These are phyloP conservation scores for Sutorius eximius DNA, from an alignment of 1,284 basidiomycete genomes.

Conservation along the genomic window DNA sequence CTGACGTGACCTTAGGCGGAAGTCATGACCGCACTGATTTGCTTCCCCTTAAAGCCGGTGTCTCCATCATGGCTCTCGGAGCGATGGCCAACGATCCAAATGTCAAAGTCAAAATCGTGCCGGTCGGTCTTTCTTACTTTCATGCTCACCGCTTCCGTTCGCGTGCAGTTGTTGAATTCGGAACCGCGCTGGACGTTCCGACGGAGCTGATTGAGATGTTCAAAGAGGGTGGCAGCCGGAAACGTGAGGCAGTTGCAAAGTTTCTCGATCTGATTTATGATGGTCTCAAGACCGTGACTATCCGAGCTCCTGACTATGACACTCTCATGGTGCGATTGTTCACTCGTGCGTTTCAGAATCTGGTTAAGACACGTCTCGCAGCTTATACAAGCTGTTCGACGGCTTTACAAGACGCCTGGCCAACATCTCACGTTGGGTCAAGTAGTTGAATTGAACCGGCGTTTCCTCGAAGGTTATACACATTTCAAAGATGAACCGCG, in stretches of 20 bases:
- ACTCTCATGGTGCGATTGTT: constrained; percentile 80
- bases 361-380: constrained; percentile 30
- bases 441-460: constrained; percentile 95
- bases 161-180: constrained; percentile 96
- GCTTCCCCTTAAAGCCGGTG: constrained; percentile 92
- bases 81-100: constrained; percentile 92
- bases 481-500: constrained; percentile 94
- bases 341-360: neutral
- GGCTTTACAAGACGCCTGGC: constrained; percentile 93
- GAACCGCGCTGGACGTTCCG: constrained; percentile 88
- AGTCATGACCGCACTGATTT: constrained; percentile 96
- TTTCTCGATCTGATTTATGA: constrained; percentile 94
- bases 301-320: constrained; percentile 96
- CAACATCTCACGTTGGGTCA: constrained; percentile 94
- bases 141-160: constrained; percentile 95
- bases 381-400: constrained; percentile 94
- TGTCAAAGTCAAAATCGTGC: constrained; percentile 88
- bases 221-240: constrained; percentile 85
- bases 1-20: constrained; percentile 61
- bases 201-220: constrained; percentile 85
- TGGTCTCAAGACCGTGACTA: constrained; percentile 95
- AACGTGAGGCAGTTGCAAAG: constrained; percentile 88
- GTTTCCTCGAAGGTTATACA: constrained; percentile 91
- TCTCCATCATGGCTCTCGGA: constrained; percentile 96
- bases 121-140: constrained; percentile 94